These are phyloP conservation scores for Viola odorata DNA, from an alignment of 345 rosid genomes.

Conservation along the genomic window DNA sequence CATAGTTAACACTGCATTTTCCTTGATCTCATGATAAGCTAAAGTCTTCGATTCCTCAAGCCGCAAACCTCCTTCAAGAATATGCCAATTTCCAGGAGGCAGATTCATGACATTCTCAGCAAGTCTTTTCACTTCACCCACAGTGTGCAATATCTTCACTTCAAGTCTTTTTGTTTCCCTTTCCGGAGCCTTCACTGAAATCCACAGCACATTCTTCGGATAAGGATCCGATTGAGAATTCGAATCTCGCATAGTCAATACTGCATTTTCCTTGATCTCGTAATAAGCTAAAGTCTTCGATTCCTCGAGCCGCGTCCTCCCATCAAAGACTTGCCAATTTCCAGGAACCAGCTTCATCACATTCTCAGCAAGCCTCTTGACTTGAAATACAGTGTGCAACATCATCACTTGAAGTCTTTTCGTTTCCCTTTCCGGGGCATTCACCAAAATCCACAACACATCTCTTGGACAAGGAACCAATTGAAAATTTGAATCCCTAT, in stretches of 20 bases:
- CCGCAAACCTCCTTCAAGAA: slow-evolving; percentile 17
- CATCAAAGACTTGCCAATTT: slow-evolving; percentile 7
- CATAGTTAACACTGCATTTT: slow-evolving; percentile 20
- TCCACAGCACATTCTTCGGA: slow-evolving; percentile 16
- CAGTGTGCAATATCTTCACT: slow-evolving; percentile 18
- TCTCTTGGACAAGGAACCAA: slow-evolving; percentile 22
- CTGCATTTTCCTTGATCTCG: slow-evolving; percentile 20
- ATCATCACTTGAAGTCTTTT: slow-evolving; percentile 20
- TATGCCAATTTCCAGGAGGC: not conserved
- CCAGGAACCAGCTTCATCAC: slow-evolving; percentile 1
- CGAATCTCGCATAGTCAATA: slow-evolving; percentile 20
- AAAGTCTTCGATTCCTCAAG: slow-evolving; percentile 30
- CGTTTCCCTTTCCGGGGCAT: slow-evolving; percentile 11
- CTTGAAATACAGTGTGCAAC: slow-evolving; percentile 18
- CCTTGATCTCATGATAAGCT: slow-evolving; percentile 29
- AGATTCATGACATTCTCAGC: slow-evolving; percentile 11
- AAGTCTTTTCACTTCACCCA: slow-evolving; percentile 28
- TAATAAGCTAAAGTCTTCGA: slow-evolving; percentile 30
- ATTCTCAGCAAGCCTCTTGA: slow-evolving; percentile 26
- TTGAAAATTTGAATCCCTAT: slow-evolving; percentile 18
- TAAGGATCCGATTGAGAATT: slow-evolving; percentile 18
- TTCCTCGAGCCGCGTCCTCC: slow-evolving; percentile 25
- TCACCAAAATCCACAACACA: slow-evolving; percentile 21
- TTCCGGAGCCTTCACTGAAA: slow-evolving; percentile 18
- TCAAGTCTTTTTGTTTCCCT: slow-evolving; percentile 20